Evolutionary conservation across 2,329 filamentous ascomycete species (phyloP).

Genomic region (Tricladium varicosporioides): DNA sequence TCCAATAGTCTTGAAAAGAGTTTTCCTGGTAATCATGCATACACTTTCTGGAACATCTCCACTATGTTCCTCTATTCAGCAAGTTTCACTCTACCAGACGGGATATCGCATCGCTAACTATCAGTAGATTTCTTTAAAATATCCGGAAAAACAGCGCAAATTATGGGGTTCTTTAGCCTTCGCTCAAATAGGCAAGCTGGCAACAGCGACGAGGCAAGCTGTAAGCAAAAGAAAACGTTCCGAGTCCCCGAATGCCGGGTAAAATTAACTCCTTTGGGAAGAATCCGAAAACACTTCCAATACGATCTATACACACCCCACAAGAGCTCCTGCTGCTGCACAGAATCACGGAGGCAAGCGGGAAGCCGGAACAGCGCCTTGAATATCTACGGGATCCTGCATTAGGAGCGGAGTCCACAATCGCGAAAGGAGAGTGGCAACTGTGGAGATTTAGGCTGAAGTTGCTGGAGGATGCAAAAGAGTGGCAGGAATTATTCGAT

Average conservation of each 20-base stretch:
- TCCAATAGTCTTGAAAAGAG: slow-evolving; percentile 34
- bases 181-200: slow-evolving; percentile 32
- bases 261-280: slow-evolving; percentile 11
- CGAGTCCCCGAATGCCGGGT: not conserved
- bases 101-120: slow-evolving; percentile 11
- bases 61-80: slow-evolving; percentile 33
- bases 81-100: slow-evolving; percentile 7
- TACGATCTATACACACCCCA: slow-evolving; percentile 33
- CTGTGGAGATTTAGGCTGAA: slow-evolving; percentile 32
- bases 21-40: slow-evolving; percentile 32
- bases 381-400: slow-evolving; percentile 30
- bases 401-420: slow-evolving; percentile 32
- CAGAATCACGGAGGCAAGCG: slow-evolving; percentile 26
- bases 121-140: slow-evolving; percentile 23
- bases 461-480: slow-evolving; percentile 22
- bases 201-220: slow-evolving; percentile 29
- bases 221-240: slow-evolving; percentile 21
- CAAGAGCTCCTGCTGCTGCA: slow-evolving; percentile 35
- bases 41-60: slow-evolving; percentile 35
- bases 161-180: slow-evolving; percentile 31
- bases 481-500: slow-evolving; percentile 32
- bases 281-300: slow-evolving; percentile 28
- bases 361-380: slow-evolving; percentile 26
- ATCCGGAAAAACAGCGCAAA: slow-evolving; percentile 28
- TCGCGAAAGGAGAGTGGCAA: slow-evolving; percentile 36